A percentile compares a stretch with the other conserved stretches of the same genome.
These are phyloP conservation scores for Aspergillus brasiliensis DNA, from an alignment of 2,329 filamentous ascomycete species.

Conservation along the genomic window DNA sequence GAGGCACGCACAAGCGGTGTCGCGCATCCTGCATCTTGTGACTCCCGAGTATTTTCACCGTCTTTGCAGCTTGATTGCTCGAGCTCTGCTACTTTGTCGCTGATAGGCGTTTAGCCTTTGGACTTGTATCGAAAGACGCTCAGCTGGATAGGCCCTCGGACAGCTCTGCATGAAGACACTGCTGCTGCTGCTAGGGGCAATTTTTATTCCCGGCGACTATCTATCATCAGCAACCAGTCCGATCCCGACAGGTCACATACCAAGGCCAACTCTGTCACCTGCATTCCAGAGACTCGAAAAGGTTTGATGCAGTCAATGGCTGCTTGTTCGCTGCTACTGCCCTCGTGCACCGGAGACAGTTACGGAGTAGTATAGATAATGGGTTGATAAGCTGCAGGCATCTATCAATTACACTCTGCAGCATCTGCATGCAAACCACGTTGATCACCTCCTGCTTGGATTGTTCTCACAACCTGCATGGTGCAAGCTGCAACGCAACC, in stretches of 20 bases:
- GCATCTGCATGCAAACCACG: not conserved
- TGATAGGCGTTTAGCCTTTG: not conserved
- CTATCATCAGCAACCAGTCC: not conserved
- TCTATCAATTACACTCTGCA: not conserved
- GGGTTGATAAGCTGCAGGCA: not conserved
- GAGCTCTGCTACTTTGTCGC: not conserved
- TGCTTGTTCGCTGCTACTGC: not conserved
- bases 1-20: slow-evolving; percentile 1
- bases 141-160: not conserved
- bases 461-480: not conserved
- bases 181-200: not conserved
- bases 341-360: not conserved
- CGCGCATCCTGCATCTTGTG: slow-evolving; percentile 9
- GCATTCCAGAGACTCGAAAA: not conserved
- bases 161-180: not conserved
- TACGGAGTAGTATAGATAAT: not conserved
- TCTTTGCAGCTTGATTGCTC: not conserved
- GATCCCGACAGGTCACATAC: not conserved
- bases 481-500: not conserved
- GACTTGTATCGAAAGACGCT: not conserved
- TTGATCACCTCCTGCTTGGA: not conserved
- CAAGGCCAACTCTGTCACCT: not conserved
- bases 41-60: not conserved
- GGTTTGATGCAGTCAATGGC: not conserved
- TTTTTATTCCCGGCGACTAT: not conserved